Evolutionary conservation across 164 flowering plant species (phyloP).

Genomic region (Aristolochia contorta): DNA sequence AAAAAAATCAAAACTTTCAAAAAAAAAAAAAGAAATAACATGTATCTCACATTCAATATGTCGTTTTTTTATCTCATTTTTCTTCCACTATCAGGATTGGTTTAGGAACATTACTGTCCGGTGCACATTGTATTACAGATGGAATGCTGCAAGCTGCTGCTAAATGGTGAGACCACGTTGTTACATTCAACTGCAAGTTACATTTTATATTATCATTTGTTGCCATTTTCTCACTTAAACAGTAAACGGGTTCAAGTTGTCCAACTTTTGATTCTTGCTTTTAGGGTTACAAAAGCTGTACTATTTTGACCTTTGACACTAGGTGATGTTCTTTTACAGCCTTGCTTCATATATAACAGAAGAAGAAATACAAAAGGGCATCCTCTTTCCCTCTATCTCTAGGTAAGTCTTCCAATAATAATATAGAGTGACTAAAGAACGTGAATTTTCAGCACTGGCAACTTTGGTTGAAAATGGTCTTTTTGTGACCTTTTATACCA

Average conservation of each 20-base stretch:
- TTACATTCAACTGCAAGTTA: background rate
- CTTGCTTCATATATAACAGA: constrained; percentile 95
- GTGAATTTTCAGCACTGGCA: too few species aligned
- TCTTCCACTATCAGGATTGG: constrained; percentile 59
- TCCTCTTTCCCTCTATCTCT: constrained; percentile 72
- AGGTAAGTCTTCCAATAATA: constrained; percentile 29
- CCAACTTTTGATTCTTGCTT: background rate
- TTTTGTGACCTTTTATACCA: too few species aligned
- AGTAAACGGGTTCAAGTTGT: background rate
- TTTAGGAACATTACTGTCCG: constrained; percentile 79
- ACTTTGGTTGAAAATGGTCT: too few species aligned
- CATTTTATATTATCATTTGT: background rate
- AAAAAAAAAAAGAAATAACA: too few species aligned
- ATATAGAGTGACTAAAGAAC: background rate
- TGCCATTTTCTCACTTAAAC: background rate
- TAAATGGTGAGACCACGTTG: constrained; percentile 53
- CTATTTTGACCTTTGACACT: constrained; percentile 6
- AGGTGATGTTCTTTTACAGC: constrained; percentile 32
- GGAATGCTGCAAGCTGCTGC: constrained; percentile 96
- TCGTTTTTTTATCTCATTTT: background rate
- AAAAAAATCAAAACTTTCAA: too few species aligned
- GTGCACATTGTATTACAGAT: constrained; percentile 79
- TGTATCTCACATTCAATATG: background rate
- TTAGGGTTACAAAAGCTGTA: background rate
- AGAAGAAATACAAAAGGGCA: constrained; percentile 70